These are phyloP conservation scores for Sphenostylis stenocarpa DNA, from an alignment of 306 rosid species.

Conservation along the genomic window DNA sequence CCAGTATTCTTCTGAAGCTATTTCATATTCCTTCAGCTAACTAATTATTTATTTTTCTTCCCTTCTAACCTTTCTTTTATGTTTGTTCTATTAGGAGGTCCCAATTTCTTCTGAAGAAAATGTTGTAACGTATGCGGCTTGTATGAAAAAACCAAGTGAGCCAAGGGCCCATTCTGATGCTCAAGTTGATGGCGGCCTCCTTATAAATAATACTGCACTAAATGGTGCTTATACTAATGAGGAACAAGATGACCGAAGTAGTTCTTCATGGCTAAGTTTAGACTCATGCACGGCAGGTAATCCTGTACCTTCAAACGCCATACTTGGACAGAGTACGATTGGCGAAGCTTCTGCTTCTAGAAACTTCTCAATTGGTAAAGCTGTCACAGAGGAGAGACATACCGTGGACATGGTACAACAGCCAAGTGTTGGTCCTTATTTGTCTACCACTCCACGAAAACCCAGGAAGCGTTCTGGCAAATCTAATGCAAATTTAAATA, in stretches of 20 bases:
- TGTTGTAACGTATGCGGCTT: constrained; percentile 23
- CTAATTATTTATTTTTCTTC: not conserved
- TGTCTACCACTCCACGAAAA: constrained; percentile 40
- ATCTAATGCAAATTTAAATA: constrained; percentile 41
- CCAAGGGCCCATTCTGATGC: constrained; percentile 34
- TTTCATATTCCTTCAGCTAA: constrained; percentile 12
- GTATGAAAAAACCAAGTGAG: constrained; percentile 32
- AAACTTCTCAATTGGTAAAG: constrained; percentile 38
- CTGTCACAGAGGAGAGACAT: constrained; percentile 29
- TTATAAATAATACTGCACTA: constrained; percentile 31
- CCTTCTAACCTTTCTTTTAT: constrained; percentile 14
- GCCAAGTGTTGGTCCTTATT: constrained; percentile 44
- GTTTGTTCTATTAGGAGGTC: constrained; percentile 50
- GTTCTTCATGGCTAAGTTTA: constrained; percentile 64
- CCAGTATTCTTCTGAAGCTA: constrained; percentile 8
- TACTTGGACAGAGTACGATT: constrained; percentile 19
- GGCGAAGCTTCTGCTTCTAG: constrained; percentile 31
- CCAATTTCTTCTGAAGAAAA: constrained; percentile 38
- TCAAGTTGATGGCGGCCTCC: constrained; percentile 39
- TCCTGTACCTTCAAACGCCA: constrained; percentile 24
- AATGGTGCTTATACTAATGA: constrained; percentile 47
- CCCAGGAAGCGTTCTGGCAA: constrained; percentile 52
- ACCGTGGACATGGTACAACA: constrained; percentile 42
- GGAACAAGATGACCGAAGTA: constrained; percentile 53
- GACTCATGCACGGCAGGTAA: constrained; percentile 56